These are phyloP conservation scores for Auriscalpium microsporum DNA, from an alignment of 768 basidiomycete genomes.

Conservation along the genomic window DNA sequence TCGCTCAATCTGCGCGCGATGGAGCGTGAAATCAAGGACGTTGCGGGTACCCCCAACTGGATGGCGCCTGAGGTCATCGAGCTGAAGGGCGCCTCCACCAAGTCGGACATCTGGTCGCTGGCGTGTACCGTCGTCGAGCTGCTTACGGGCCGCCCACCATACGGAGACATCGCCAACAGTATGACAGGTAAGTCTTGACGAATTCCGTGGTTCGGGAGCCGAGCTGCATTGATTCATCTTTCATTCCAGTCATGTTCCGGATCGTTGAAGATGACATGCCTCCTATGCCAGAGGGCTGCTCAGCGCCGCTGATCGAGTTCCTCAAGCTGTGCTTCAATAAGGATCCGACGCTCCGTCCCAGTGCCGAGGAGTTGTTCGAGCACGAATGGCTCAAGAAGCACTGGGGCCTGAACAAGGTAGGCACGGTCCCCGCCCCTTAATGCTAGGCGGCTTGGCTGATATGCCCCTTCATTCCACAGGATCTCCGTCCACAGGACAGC, in stretches of 20 bases:
- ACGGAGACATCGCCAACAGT: slow-evolving; percentile 79
- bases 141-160: slow-evolving; percentile 86
- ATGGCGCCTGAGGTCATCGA: slow-evolving; percentile 99
- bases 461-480: slow-evolving; percentile 29
- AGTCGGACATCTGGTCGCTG: slow-evolving; percentile 93
- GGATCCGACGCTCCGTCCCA: slow-evolving; percentile 74
- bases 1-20: slow-evolving; percentile 92
- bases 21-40: slow-evolving; percentile 75
- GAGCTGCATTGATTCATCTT: neutral
- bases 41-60: slow-evolving; percentile 96
- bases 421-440: slow-evolving; percentile 8
- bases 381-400: slow-evolving; percentile 85
- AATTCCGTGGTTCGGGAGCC: neutral
- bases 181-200: slow-evolving; percentile 61
- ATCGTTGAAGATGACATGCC: slow-evolving; percentile 93
- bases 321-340: slow-evolving; percentile 85
- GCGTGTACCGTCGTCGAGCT: slow-evolving; percentile 94
- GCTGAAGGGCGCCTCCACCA: slow-evolving; percentile 86
- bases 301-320: slow-evolving; percentile 72
- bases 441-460: neutral
- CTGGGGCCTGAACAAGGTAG: slow-evolving; percentile 72
- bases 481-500: slow-evolving; percentile 86
- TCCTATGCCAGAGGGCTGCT: slow-evolving; percentile 74
- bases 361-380: slow-evolving; percentile 77
- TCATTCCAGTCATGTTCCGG: slow-evolving; percentile 78